Base-by-base conservation (phyloP, 257 asterid species). In the Henckelia pumila region DNA sequence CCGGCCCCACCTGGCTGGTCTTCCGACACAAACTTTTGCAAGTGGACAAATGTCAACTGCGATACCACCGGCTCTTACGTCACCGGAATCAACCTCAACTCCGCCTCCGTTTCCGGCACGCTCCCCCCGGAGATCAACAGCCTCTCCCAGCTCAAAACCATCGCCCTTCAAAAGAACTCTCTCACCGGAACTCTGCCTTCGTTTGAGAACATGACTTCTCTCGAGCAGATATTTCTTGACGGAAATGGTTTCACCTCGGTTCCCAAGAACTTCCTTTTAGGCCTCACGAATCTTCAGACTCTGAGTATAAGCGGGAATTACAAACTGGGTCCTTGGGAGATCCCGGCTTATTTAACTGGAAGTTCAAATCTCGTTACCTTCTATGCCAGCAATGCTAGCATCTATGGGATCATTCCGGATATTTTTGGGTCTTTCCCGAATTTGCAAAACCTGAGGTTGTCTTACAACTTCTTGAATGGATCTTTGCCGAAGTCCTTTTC, bases 141-240 rank as follows among this genome's bases (percentile, higher is more conserved):
- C 33, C 97, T 93, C 37, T 78, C 94, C 55, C 82, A 72, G 33
- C 95, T 93, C 53, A 58, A 74, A 21, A n/a, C 90, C 16, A 72
- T 90, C 7, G 79, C 94, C 14, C 49, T 89, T 21, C 95, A 90
- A 64, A 74, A 74, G 10, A 93, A 90, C 79, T 67, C 87, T 1
- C 82, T 93, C 11, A n/a, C 92, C 0, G 97, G 98, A 3, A 23
- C 83, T 3, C n/a, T 93, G 30, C 98, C 98, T 25, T 79, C 98
- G 1, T 86, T 92, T 33, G 74, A 86, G 0, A 92, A 92, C 79
- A 71, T 92, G 81, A 29, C 96, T 0, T 68, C 78, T 6, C 78
- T 92, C 3, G 78, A 79, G 63, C n/a, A 67, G 1, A 61, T 89
- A 74, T 85, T 0, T 65, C 85, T 92, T 47, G 92, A 89, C 77